Evolutionary conservation across 164 flowering plant genomes (phyloP).

Genomic region (Amborella trichopoda): DNA sequence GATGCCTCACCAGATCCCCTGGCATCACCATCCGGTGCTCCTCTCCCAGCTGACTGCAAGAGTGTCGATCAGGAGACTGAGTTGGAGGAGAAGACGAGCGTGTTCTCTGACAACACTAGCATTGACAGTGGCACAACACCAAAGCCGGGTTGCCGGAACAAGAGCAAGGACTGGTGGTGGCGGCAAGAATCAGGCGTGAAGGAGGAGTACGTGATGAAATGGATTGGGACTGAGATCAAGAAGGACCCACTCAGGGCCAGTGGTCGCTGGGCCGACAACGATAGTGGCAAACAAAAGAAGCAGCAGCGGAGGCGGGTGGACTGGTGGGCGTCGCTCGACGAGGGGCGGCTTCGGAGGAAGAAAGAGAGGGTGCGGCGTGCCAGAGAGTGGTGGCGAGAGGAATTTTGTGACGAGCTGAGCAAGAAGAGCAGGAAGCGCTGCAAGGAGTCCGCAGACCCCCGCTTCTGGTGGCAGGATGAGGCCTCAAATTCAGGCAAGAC

Average conservation of each 20-base stretch:
- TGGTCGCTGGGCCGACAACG: constrained; percentile 16
- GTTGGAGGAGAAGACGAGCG: constrained; percentile 40
- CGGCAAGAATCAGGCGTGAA: constrained; percentile 67
- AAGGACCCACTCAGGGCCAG: constrained; percentile 72
- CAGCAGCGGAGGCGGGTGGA: constrained; percentile 35
- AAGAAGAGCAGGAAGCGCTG: constrained; percentile 46
- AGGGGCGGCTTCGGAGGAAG: constrained; percentile 25
- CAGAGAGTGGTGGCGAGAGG: constrained; percentile 95
- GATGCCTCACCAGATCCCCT: constrained; percentile 46
- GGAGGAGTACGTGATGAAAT: constrained; percentile 97
- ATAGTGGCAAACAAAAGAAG: constrained; percentile 19
- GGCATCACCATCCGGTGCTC: constrained; percentile 21
- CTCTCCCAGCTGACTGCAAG: too few species aligned
- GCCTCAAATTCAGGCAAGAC: constrained; percentile 32
- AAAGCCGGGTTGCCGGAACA: constrained; percentile 20
- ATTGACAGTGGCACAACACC: constrained; percentile 51
- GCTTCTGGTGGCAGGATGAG: constrained; percentile 64
- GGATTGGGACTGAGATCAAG: constrained; percentile 89
- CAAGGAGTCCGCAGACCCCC: constrained; percentile 11
- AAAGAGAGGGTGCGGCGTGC: constrained; percentile 54
- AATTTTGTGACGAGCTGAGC: constrained; percentile 64
- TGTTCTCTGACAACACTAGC: constrained; percentile 46
- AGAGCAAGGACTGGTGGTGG: constrained; percentile 86
- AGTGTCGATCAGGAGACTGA: too few species aligned
- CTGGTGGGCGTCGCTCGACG: constrained; percentile 82